phyloP scores from a whole-genome alignment of 495 filamentous ascomycete genomes.

The Aspergillus coremiiformis region DNA sequence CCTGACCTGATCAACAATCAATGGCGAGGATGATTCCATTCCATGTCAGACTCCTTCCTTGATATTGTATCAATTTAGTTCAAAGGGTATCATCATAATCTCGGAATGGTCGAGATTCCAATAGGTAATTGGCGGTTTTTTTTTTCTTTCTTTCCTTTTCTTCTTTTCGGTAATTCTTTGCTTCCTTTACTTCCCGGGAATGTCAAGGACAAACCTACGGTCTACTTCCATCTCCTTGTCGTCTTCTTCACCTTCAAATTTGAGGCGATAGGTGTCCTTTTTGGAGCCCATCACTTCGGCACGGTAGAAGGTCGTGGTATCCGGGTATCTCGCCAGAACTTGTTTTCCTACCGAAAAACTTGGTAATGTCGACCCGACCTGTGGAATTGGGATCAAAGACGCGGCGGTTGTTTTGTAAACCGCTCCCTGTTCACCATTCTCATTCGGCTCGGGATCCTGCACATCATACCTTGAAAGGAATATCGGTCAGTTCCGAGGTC shows the following conservation, averaged over 20 bases:
- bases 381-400: conserved; percentile 79
- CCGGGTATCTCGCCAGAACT: conserved; percentile 77
- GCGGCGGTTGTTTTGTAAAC: conserved; percentile 73
- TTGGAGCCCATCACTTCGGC: conserved; percentile 79
- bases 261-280: conserved; percentile 56
- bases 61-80: neutral
- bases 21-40: neutral
- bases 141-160: neutral
- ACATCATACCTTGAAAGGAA: conserved; percentile 67
- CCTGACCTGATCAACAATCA: neutral
- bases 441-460: conserved; percentile 84
- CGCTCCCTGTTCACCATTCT: conserved; percentile 60
- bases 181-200: conserved; percentile 41
- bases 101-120: neutral
- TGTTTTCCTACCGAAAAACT: conserved; percentile 72
- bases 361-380: conserved; percentile 46
- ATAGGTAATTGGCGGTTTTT: neutral
- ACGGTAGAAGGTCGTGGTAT: conserved; percentile 95
- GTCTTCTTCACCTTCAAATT: conserved; percentile 84
- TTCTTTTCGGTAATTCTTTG: neutral
- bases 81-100: conserved; percentile 4
- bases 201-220: conserved; percentile 71
- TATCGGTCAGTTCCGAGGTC: conserved; percentile 13
- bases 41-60: neutral
- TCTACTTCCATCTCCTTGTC: conserved; percentile 76